Evolutionary conservation across 192 early-diverging fungal genomes (phyloP), one percentile per base, ranked within the genome.

Genomic region (Coemansia sp.): DNA sequence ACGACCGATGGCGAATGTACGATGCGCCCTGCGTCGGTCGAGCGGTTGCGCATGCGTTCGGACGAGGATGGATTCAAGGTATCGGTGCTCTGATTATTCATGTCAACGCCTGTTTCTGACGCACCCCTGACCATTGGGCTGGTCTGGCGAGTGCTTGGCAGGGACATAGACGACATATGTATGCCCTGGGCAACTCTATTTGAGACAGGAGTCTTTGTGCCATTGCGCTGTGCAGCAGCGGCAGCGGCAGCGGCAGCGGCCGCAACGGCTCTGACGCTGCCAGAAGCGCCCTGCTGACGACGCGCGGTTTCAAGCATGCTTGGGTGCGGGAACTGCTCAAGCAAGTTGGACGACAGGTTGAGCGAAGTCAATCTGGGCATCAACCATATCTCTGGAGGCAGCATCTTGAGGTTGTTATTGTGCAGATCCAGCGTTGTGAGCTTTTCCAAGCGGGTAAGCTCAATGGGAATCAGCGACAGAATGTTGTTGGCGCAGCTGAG

Each of bases 261-360:
- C 0, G 80, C 79, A 18, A 85, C 75, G 2, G 83, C 72, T 4
- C 78, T 58, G 5, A 83, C 66, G 37, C 74, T 82, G 59, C 73
- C 78, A 9, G 84, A 83, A 0, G 76, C 76, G 20, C 73, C 84
- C 61, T 70, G 80, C 73, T 76, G 85, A 33, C 62, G 83, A 65
- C 70, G 81, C 53, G 75, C 71, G 48, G 67, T 81, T 57, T 84
- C 85, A 8, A 86, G 65, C 70, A 81, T 85, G 63, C 85, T 85
- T 15, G 93, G 93, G 43, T 89, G 86, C 20, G 93, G 94, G 82
- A 96, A 95, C 35, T 79, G 74, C 67, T 91, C 92, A 8, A 96
- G 77, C 43, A 92, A 67, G 61, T 96, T 96, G 18, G 92, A 94
- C 2, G 89, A 92, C 33, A 86, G 86, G 60, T 95, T 96, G n/a